phyloP scores from a whole-genome alignment of 2,329 filamentous ascomycete species.

The Pseudopithomyces chartarum region DNA sequence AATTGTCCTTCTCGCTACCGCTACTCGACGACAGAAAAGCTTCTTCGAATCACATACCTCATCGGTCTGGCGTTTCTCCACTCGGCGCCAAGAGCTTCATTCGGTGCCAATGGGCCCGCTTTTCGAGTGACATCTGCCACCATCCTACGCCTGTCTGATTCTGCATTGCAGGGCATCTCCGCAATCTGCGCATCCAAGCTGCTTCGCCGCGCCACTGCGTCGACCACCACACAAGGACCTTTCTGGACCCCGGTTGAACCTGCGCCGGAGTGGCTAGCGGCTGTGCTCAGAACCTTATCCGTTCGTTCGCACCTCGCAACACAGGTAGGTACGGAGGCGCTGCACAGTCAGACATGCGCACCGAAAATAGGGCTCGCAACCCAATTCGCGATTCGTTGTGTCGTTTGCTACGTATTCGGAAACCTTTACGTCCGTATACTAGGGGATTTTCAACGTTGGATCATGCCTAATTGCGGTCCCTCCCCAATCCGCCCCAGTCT shows the following conservation, averaged over 20 bases:
- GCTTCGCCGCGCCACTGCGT: constrained; percentile 8
- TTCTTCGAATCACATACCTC: constrained; percentile 12
- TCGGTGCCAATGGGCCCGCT: constrained; percentile 6
- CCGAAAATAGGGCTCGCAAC: constrained; percentile 5
- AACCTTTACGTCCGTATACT: neutral
- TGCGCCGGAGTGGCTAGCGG: constrained; percentile 10
- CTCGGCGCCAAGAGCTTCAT: neutral
- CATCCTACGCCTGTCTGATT: neutral
- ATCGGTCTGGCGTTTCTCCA: neutral
- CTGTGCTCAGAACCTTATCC: constrained; percentile 22
- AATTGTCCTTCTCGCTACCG: constrained; percentile 14
- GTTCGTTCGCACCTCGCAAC: constrained; percentile 1
- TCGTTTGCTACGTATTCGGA: neutral
- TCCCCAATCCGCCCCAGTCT: neutral
- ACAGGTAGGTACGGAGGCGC: neutral
- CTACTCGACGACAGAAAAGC: constrained; percentile 9
- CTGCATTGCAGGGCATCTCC: neutral
- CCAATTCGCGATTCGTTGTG: neutral
- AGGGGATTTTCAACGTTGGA: neutral
- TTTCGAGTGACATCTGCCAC: constrained; percentile 1
- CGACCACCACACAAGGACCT: neutral
- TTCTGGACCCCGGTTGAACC: constrained; percentile 2
- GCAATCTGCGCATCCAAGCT: neutral
- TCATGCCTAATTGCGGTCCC: neutral
- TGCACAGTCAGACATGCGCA: constrained; percentile 12